Conservation (phyloP, 306 rosid species). For the Alnus glutinosa region DNA sequence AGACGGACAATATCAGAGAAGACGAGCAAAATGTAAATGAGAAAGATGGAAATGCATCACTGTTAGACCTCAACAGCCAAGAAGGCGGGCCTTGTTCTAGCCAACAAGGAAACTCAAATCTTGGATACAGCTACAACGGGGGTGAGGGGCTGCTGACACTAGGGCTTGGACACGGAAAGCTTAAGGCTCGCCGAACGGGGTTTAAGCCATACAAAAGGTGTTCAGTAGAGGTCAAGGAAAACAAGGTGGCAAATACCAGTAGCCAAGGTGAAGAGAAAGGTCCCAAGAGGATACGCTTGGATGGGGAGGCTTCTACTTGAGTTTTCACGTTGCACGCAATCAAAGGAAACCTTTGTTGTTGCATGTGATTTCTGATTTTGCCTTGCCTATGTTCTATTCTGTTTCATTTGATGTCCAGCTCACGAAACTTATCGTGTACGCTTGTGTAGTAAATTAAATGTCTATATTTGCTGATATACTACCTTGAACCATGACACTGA, state of each 20-base stretch:
- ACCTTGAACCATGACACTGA: conserved; percentile 43
- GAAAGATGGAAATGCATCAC: conserved; percentile 25
- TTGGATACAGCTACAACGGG: conserved; percentile 36
- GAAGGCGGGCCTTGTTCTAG: conserved; percentile 33
- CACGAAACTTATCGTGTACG: conserved; percentile 63
- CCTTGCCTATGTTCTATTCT: conserved; percentile 8
- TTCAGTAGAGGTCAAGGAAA: conserved; percentile 74
- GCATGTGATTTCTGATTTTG: conserved; percentile 34
- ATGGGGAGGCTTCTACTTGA: conserved; percentile 62
- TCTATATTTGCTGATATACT: conserved; percentile 41
- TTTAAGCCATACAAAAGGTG: conserved; percentile 96
- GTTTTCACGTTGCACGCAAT: conserved; percentile 47
- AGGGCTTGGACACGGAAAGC: conserved; percentile 72
- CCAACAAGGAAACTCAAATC: conserved; percentile 33
- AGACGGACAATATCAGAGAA: conserved; percentile 32
- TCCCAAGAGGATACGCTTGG: conserved; percentile 74
- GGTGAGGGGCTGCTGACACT: conserved; percentile 55
- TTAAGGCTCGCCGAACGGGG: conserved; percentile 72
- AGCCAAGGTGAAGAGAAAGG: conserved; percentile 72
- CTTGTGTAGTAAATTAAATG: conserved; percentile 63
- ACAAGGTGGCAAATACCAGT: conserved; percentile 39
- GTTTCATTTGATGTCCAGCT: conserved; percentile 40
- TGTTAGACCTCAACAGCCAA: conserved; percentile 43
- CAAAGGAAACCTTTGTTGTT: conserved; percentile 51
- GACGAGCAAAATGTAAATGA: conserved; percentile 35